These are phyloP conservation scores for Juglanconis oblonga DNA, from an alignment of 2,329 filamentous ascomycete species.

Conservation along the genomic window DNA sequence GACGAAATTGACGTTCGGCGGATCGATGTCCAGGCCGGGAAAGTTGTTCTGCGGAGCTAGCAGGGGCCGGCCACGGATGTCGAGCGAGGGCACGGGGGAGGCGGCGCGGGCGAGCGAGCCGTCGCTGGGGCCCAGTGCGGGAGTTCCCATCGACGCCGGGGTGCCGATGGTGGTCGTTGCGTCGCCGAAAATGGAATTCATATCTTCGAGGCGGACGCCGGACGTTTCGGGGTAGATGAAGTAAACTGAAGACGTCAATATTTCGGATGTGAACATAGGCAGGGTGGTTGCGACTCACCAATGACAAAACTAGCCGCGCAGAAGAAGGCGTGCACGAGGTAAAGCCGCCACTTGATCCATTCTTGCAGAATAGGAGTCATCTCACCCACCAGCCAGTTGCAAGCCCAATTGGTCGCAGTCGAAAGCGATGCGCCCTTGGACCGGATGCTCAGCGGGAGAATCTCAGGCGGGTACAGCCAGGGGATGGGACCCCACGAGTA, in stretches of 20 bases:
- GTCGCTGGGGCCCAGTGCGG: constrained; percentile 68
- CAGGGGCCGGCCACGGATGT: constrained; percentile 56
- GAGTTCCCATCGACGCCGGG: constrained; percentile 73
- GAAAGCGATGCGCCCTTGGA: constrained; percentile 96
- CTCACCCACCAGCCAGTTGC: constrained; percentile 96
- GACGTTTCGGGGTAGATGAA: constrained; percentile 98
- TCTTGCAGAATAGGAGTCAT: constrained; percentile 93
- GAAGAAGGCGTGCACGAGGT: constrained; percentile 94
- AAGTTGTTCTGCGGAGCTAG: constrained; percentile 66
- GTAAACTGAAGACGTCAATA: constrained; percentile 63
- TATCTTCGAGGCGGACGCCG: constrained; percentile 91
- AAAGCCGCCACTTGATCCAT: constrained; percentile 88
- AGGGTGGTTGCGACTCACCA: constrained; percentile 58
- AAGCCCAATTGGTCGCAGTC: constrained; percentile 96
- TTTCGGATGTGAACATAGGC: neutral
- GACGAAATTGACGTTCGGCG: constrained; percentile 59
- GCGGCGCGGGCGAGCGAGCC: constrained; percentile 68
- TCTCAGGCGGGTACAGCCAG: constrained; percentile 98
- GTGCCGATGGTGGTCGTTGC: constrained; percentile 79
- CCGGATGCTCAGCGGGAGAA: constrained; percentile 90
- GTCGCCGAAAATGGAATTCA: constrained; percentile 93
- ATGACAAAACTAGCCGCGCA: constrained; percentile 93
- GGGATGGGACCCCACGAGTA: constrained; percentile 95
- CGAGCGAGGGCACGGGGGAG: constrained; percentile 77
- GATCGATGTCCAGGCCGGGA: constrained; percentile 78